Base-by-base conservation (phyloP, 202 grass and related monocot species). In the Panicum hallii region DNA sequence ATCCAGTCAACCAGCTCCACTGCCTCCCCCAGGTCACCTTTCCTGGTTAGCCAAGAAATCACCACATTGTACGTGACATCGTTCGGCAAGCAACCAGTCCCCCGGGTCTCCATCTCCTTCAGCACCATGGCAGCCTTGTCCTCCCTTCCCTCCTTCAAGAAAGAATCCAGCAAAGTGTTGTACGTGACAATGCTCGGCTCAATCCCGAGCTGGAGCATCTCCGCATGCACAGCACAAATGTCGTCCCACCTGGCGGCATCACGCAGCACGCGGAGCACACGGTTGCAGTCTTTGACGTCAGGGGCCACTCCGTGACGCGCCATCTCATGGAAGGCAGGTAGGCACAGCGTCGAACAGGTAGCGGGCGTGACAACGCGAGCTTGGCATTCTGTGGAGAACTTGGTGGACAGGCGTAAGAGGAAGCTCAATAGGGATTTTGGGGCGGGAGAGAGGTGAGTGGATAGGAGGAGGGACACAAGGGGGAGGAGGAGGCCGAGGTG, bases 121-220 rank as follows among this genome's bases (percentile, higher is more conserved):
- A 97, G 77, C 46, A 97, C 78, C 41, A 56, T 82, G 74, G 81
- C 74, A 49, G 84, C 90, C 78, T 85, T 79, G 20, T 94, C 88
- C 38, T 61, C 69, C 66, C 82, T 92, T 73, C 92, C 92, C 75
- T 89, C 88, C 83, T 91, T 97, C 61, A 82, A 94, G 73, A 87
- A 97, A 32, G 94, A 97, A 86, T 94, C 86, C 54, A 97, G 74
- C 84, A 97, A 84, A n/a, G 87, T 94, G 61, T 94, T 97, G 63
- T 92, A 97, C 7, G 92, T 97, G 41, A 89, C 86, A 88, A 94
- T 90, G 58, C 77, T 90, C 1, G 88, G 92, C 73, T 84, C 83
- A 5, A 97, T 43, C 75, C 90, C 92, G 3, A 92, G 70, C 52
- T 82, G 85, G 28, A 88, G 61, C 92, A 97, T 97, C 57, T 89